Evolutionary conservation across 2,329 filamentous ascomycete species (phyloP).

Genomic region (Colletotrichum sp.): DNA sequence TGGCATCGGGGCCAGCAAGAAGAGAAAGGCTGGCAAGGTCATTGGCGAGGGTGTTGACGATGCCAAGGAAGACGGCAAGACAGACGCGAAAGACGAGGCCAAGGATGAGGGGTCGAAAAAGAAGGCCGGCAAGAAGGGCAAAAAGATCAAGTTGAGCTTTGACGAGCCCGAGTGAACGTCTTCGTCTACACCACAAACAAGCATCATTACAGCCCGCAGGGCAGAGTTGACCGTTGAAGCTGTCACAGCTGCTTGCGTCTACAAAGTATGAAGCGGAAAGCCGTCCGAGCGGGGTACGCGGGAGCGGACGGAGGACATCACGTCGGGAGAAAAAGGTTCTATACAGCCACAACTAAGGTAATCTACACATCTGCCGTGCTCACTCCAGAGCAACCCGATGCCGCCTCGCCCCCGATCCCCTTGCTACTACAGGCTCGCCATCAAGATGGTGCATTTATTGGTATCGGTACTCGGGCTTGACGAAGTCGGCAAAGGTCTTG

Average conservation of each 20-base stretch:
- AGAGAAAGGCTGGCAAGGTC: slow-evolving; percentile 60
- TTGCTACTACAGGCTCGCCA: slow-evolving; percentile 7
- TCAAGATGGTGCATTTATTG: slow-evolving; percentile 34
- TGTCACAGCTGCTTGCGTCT: not conserved
- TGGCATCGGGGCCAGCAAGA: slow-evolving; percentile 51
- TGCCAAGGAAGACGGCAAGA: slow-evolving; percentile 12
- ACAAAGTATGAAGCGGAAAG: not conserved
- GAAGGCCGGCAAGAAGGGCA: slow-evolving; percentile 42
- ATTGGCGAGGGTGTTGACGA: slow-evolving; percentile 42
- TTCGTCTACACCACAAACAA: not conserved
- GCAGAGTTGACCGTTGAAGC: not conserved
- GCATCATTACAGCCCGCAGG: not conserved
- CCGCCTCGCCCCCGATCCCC: slow-evolving; percentile 10
- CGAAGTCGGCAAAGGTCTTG: slow-evolving; percentile 96
- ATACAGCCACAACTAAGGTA: slow-evolving; percentile 32
- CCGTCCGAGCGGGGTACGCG: not conserved
- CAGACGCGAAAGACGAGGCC: not conserved
- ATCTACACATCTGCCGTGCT: slow-evolving; percentile 41
- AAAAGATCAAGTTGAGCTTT: slow-evolving; percentile 73
- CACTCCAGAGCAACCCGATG: slow-evolving; percentile 19
- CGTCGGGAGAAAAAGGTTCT: slow-evolving; percentile 24
- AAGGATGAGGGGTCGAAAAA: slow-evolving; percentile 24
- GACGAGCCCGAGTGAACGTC: slow-evolving; percentile 26
- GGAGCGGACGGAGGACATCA: not conserved
- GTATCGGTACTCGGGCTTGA: slow-evolving; percentile 95